These are phyloP conservation scores for Stagonosporopsis chrysanthemi DNA, from an alignment of 2,329 filamentous ascomycete genomes.

Conservation along the genomic window DNA sequence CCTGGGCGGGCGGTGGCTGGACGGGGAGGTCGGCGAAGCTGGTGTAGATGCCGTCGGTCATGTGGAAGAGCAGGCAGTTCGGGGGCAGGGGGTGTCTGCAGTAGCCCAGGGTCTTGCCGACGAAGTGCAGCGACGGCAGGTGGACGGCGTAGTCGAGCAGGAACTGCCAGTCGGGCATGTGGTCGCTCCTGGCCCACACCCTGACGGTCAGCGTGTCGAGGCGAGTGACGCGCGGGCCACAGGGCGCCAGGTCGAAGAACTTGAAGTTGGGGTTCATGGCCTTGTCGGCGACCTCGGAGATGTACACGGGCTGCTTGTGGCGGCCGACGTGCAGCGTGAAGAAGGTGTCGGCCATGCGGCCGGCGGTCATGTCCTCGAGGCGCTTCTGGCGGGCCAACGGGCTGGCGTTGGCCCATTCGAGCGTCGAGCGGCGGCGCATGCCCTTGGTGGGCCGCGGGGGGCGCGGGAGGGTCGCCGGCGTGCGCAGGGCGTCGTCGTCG, in stretches of 20 bases:
- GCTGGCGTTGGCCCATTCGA: conserved; percentile 69
- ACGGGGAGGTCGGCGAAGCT: conserved; percentile 71
- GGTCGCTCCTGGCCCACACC: conserved; percentile 73
- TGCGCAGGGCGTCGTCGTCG: conserved; percentile 77
- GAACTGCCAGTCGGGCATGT: conserved; percentile 64
- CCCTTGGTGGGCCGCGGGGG: conserved; percentile 49
- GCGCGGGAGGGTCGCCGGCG: conserved; percentile 25
- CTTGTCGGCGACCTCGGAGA: conserved; percentile 80
- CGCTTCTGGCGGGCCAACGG: conserved; percentile 72
- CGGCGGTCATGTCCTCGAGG: conserved; percentile 75
- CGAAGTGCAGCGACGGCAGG: conserved; percentile 76
- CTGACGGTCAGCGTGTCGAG: conserved; percentile 70
- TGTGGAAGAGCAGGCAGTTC: conserved; percentile 85
- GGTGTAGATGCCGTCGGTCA: conserved; percentile 86
- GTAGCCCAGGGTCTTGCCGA: conserved; percentile 67
- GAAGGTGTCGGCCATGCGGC: conserved; percentile 83
- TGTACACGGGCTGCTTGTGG: conserved; percentile 77
- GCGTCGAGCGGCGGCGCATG: conserved; percentile 64
- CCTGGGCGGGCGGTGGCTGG: conserved; percentile 43
- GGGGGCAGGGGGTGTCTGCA: conserved; percentile 77
- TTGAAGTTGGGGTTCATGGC: conserved; percentile 92
- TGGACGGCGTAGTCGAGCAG: conserved; percentile 77
- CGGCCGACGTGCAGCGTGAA: conserved; percentile 79
- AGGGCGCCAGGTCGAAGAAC: conserved; percentile 77
- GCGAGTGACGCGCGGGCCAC: conserved; percentile 70